Conservation (phyloP, 2,329 filamentous ascomycete genomes). For the Epichloe glyceriae region DNA sequence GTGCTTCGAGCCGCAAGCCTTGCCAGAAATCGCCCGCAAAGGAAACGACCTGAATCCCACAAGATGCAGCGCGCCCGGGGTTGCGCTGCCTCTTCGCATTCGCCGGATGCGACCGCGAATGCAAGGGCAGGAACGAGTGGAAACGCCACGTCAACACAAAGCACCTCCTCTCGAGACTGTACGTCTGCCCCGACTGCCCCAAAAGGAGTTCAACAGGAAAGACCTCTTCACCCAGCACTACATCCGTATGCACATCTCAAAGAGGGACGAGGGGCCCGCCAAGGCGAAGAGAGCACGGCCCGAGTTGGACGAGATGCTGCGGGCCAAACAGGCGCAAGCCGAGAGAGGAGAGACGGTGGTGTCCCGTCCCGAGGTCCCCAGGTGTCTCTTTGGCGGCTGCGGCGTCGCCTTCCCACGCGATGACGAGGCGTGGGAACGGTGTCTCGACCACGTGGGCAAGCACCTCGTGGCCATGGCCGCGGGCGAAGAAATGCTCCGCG, state of each 20-base stretch:
- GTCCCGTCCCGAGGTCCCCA: conserved; percentile 43
- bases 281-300: conserved; percentile 20
- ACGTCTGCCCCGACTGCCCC: conserved; percentile 56
- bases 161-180: conserved; percentile 63
- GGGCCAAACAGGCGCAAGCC: not conserved
- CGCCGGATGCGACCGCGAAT: conserved; percentile 62
- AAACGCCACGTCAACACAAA: conserved; percentile 76
- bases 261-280: conserved; percentile 23
- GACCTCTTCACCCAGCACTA: conserved; percentile 85
- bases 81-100: conserved; percentile 69
- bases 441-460: conserved; percentile 77
- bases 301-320: conserved; percentile 40
- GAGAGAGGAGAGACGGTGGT: not conserved
- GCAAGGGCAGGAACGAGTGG: conserved; percentile 86
- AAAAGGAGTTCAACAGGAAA: conserved; percentile 68
- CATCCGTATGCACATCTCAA: conserved; percentile 61
- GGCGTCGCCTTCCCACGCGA: conserved; percentile 42
- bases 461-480: conserved; percentile 48
- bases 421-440: conserved; percentile 56
- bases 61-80: not conserved
- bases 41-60: not conserved
- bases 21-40: conserved; percentile 19
- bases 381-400: conserved; percentile 53
- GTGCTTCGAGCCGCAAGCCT: not conserved
- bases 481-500: not conserved